Conservation (phyloP, 768 basidiomycete species). For the Termitomyces sp. region DNA sequence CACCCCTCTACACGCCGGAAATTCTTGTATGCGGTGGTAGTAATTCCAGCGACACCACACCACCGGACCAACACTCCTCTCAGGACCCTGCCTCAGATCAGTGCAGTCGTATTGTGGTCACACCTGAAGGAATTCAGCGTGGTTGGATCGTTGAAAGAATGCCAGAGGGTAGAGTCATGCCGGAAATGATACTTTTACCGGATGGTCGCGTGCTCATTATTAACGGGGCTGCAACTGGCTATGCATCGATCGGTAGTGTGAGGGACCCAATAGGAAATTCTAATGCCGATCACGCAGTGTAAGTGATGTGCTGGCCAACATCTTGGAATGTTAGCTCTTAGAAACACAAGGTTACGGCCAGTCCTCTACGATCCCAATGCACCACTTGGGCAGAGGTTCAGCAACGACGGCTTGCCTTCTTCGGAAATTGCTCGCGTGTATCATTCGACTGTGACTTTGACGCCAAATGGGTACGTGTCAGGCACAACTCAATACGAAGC, state of each 20-base stretch:
- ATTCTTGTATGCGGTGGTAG: constrained; percentile 47
- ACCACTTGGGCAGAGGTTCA: constrained; percentile 41
- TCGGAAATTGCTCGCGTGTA: constrained; percentile 53
- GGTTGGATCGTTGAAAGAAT: constrained; percentile 47
- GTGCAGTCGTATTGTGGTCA: constrained; percentile 40
- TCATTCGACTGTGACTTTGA: constrained; percentile 57
- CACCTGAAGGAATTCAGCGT: constrained; percentile 35
- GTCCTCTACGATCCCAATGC: constrained; percentile 46
- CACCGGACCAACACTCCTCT: constrained; percentile 28
- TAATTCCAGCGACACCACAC: constrained; percentile 27
- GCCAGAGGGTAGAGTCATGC: constrained; percentile 36
- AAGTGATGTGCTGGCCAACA: constrained; percentile 2
- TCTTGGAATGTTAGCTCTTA: constrained; percentile 23
- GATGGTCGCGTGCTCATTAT: constrained; percentile 40
- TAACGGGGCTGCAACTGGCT: constrained; percentile 40
- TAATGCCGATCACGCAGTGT: constrained; percentile 28
- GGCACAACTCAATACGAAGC: not conserved
- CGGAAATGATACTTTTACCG: constrained; percentile 34
- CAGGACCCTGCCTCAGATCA: constrained; percentile 39
- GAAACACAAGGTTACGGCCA: constrained; percentile 31
- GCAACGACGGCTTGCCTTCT: constrained; percentile 41
- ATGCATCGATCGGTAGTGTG: constrained; percentile 36
- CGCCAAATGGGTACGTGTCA: constrained; percentile 45
- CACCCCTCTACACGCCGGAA: constrained; percentile 40
- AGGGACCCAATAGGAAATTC: constrained; percentile 19